Evolutionary conservation across 148 eudicot species (phyloP), one percentile per base, ranked within the genome.

Genomic region (Vaccinium corymbosum): DNA sequence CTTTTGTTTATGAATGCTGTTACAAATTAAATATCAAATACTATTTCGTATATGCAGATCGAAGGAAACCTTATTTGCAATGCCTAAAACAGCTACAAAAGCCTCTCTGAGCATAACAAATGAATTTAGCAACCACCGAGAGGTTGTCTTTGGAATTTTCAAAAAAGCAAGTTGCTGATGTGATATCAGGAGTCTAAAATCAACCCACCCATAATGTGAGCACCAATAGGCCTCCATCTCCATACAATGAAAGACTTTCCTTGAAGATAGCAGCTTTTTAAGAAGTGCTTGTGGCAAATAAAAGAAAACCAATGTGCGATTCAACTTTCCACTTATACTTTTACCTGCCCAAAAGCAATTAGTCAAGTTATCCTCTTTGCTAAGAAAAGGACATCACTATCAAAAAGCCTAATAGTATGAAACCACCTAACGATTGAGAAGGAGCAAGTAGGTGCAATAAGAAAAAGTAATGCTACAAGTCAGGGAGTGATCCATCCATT

Each of bases 201-300:
- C 82, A 80, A 80, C n/a, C 48, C 15, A n/a, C 17, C 52, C 73
- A 80, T 61, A 29, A n/a, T 61, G 32, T 59, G 72, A 46, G 42
- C 82, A 51, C 64, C 71, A 61, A 12, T n/a, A 80, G 61, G 72
- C n/a, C 29, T 56, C 48, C 82, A 80, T 59, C 20, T 61, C 64
- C 48, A 61, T 61, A 20, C 20, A 20, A n/a, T 80, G 71, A 52
- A 46, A 42, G 72, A 80, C 52, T 61, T 56, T 19, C 81, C 38
- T 55, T 35, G 49, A 79, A 56, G 68, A 79, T 59, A 13, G 48
- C 49, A 17, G 53, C 82, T 42, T 59, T 61, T 59, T 8, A 75
- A 32, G 16, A 32, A 52, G 81, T 55, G 68, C 50, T 32, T 35
- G 49, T 55, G 48, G 50, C 81, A 55, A 32, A 79, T 42, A 79